Evolutionary conservation across 2,329 filamentous ascomycete genomes (phyloP).

Genomic region (Fusarium lateritium): DNA sequence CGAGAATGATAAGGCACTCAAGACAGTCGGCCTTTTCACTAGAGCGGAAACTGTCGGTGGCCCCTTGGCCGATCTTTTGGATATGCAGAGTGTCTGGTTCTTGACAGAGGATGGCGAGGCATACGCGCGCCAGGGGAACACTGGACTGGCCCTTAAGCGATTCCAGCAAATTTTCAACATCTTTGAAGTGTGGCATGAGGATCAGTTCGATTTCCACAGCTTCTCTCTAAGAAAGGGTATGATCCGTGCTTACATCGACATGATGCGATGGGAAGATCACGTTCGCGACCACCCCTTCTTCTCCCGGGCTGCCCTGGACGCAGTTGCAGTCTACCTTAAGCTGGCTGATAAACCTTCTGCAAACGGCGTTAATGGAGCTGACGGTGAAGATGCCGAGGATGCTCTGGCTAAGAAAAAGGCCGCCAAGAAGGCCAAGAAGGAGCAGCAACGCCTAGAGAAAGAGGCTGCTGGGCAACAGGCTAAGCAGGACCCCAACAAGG

Average conservation of each 20-base stretch:
- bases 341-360: conserved; percentile 81
- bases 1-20: conserved; percentile 86
- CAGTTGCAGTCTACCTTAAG: conserved; percentile 83
- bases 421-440: conserved; percentile 90
- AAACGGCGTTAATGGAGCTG: conserved; percentile 73
- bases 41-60: conserved; percentile 90
- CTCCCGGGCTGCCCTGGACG: conserved; percentile 84
- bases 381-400: conserved; percentile 67
- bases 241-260: conserved; percentile 93
- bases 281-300: conserved; percentile 95
- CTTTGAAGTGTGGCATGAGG: conserved; percentile 97
- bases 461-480: conserved; percentile 84
- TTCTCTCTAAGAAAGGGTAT: conserved; percentile 98
- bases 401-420: conserved; percentile 86
- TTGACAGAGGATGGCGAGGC: conserved; percentile 95
- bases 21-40: conserved; percentile 95
- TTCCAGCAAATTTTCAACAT: conserved; percentile 92
- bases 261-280: conserved; percentile 96
- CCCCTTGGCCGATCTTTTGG: conserved; percentile 89
- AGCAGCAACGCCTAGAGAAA: conserved; percentile 74
- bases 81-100: conserved; percentile 99
- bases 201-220: conserved; percentile 98
- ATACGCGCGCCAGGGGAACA: conserved; percentile 84
- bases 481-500: conserved; percentile 88
- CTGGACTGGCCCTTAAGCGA: conserved; percentile 90